phyloP scores from a whole-genome alignment of 2,329 filamentous ascomycete species.

The Gliomastix tumulicola region DNA sequence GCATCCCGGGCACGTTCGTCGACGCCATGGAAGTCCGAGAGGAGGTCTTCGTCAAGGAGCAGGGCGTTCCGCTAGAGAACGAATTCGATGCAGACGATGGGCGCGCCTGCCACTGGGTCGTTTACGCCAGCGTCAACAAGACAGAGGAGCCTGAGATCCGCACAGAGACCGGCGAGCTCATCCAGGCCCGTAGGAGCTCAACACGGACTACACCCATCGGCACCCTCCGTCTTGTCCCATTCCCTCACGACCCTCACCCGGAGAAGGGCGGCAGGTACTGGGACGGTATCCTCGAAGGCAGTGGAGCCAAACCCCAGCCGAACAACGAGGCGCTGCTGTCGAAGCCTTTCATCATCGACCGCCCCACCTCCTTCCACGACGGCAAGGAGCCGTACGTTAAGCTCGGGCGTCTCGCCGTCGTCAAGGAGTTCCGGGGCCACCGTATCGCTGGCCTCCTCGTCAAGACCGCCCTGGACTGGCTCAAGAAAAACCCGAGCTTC shows the following conservation, averaged over 20 bases:
- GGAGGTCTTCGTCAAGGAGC: conserved; percentile 54
- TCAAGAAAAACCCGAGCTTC: conserved; percentile 48
- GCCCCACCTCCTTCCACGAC: conserved; percentile 46
- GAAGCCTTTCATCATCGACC: conserved; percentile 24
- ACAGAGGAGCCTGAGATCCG: conserved; percentile 32
- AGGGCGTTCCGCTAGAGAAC: conserved; percentile 50
- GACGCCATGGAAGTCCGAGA: conserved; percentile 59
- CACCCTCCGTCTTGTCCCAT: conserved; percentile 74
- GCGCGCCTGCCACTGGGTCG: conserved; percentile 78
- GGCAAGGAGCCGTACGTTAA: conserved; percentile 73
- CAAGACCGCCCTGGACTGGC: conserved; percentile 61
- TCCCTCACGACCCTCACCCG: conserved; percentile 65
- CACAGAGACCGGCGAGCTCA: conserved; percentile 32
- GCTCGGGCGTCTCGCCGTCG: conserved; percentile 69
- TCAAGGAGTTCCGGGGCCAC: conserved; percentile 56
- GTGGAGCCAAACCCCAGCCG: conserved; percentile 3
- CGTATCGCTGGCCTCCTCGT: conserved; percentile 62
- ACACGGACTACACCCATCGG: conserved; percentile 51
- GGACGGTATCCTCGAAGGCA: conserved; percentile 28
- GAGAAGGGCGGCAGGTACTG: conserved; percentile 40
- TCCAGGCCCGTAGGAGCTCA: conserved; percentile 33
- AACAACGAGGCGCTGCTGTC: background rate
- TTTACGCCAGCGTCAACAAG: conserved; percentile 61
- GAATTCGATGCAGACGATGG: conserved; percentile 79
- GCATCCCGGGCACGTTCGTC: conserved; percentile 48